A percentile compares a stretch with the other conserved stretches of the same genome.
Conservation (phyloP, 73 alveolate species). For the Breviolum minutum region DNA sequence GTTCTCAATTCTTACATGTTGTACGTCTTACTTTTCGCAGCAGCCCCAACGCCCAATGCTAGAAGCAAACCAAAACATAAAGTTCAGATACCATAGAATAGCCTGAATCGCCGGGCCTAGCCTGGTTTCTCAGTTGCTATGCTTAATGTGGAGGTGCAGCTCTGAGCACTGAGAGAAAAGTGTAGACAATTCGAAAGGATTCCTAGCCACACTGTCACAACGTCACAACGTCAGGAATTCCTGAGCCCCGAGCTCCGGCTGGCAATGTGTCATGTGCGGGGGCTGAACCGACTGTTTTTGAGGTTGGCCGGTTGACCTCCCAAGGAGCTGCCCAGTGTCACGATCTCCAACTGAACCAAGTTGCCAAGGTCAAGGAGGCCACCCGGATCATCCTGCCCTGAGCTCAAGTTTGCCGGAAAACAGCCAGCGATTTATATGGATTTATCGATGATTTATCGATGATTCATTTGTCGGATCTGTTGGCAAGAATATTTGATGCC, state of each 20-base stretch:
- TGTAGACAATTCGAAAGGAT: background rate
- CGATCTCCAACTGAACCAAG: background rate
- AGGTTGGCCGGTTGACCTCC: background rate
- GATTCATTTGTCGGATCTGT: background rate
- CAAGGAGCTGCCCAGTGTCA: background rate
- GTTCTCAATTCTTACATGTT: no score
- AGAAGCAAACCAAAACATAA: background rate
- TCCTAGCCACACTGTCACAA: background rate
- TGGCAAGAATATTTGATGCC: background rate
- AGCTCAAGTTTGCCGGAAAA: background rate
- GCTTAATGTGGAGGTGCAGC: conserved; percentile 79
- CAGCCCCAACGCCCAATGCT: no score
- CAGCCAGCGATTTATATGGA: background rate
- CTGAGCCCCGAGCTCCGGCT: conserved; percentile 93
- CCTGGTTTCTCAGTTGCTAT: background rate
- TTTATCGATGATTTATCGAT: background rate
- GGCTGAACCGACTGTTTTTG: background rate
- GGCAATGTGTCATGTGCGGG: conserved; percentile 83
- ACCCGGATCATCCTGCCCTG: conserved; percentile 36
- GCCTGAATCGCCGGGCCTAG: no score
- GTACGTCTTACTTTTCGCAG: no score
- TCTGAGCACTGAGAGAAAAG: background rate
- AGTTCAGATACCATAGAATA: background rate
- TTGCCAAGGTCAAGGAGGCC: conserved; percentile 61
- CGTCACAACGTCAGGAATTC: conserved; percentile 34